Conservation (phyloP, 768 basidiomycete species). For the Hericium alpestre region DNA sequence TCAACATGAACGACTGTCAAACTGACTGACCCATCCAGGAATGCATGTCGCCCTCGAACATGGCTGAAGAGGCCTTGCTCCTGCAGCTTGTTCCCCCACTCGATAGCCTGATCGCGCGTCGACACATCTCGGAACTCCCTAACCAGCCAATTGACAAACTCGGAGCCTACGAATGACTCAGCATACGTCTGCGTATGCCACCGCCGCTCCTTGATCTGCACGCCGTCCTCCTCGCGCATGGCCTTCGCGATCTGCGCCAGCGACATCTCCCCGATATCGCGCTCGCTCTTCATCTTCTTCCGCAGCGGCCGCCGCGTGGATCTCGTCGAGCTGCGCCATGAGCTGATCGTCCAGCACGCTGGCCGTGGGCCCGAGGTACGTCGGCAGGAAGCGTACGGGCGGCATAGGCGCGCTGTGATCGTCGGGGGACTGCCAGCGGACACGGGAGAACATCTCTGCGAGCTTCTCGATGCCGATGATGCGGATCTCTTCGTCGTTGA, state of each 20-base stretch:
- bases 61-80: constrained; percentile 84
- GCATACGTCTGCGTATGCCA: constrained; percentile 72
- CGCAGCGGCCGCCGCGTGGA: constrained; percentile 64
- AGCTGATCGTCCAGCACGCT: constrained; percentile 73
- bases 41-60: constrained; percentile 65
- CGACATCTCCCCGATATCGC: constrained; percentile 58
- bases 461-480: constrained; percentile 87
- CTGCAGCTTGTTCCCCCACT: constrained; percentile 67
- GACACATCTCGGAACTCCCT: constrained; percentile 84
- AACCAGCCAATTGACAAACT: constrained; percentile 88
- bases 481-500: constrained; percentile 81
- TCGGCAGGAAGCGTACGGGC: constrained; percentile 70
- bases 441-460: constrained; percentile 75
- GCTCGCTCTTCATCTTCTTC: constrained; percentile 75
- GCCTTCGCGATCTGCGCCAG: constrained; percentile 60
- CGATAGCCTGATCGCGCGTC: constrained; percentile 66
- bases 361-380: constrained; percentile 72
- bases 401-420: constrained; percentile 34
- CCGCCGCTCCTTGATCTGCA: constrained; percentile 72
- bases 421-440: constrained; percentile 66
- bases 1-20: not conserved
- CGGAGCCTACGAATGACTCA: constrained; percentile 81
- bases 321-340: constrained; percentile 70
- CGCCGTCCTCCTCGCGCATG: constrained; percentile 78
- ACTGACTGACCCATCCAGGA: constrained; percentile 69